A percentile compares a stretch with the other conserved stretches of the same genome.
These are phyloP conservation scores for Pichia ethanolica DNA, from an alignment of 805 yeast genomes.

Conservation along the genomic window DNA sequence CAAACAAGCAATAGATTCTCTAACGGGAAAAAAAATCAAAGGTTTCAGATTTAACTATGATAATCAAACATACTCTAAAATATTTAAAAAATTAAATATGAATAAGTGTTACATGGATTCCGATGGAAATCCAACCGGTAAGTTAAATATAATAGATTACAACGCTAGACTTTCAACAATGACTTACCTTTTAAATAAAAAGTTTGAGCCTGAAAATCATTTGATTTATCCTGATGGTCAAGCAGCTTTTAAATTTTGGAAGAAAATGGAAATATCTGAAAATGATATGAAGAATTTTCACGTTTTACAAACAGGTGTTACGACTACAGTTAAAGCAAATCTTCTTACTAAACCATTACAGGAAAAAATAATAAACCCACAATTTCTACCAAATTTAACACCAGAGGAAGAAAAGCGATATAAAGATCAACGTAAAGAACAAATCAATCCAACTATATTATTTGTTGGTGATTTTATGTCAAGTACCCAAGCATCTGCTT, in stretches of 20 bases:
- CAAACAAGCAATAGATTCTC: constrained; percentile 1
- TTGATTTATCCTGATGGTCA: constrained; percentile 35
- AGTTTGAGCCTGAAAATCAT: constrained; percentile 56
- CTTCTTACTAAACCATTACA: constrained; percentile 27
- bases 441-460: constrained; percentile 24
- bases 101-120: constrained; percentile 25
- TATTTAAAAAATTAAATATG: constrained; percentile 43
- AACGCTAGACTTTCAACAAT: constrained; percentile 56
- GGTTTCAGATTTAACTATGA: constrained; percentile 13
- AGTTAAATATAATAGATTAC: constrained; percentile 50
- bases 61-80: constrained; percentile 15
- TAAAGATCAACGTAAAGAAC: constrained; percentile 1
- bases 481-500: constrained; percentile 54
- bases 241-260: constrained; percentile 20
- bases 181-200: constrained; percentile 54
- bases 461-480: constrained; percentile 24
- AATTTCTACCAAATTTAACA: constrained; percentile 6
- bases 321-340: constrained; percentile 14
- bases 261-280: constrained; percentile 9
- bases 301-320: constrained; percentile 13
- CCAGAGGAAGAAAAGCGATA: background rate
- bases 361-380: constrained; percentile 36
- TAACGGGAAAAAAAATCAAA: constrained; percentile 2
- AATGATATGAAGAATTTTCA: constrained; percentile 13
- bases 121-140: constrained; percentile 22